Evolutionary conservation across 768 basidiomycete species (phyloP), one percentile per base, ranked within the genome.

Genomic region (Suillus alpinus): DNA sequence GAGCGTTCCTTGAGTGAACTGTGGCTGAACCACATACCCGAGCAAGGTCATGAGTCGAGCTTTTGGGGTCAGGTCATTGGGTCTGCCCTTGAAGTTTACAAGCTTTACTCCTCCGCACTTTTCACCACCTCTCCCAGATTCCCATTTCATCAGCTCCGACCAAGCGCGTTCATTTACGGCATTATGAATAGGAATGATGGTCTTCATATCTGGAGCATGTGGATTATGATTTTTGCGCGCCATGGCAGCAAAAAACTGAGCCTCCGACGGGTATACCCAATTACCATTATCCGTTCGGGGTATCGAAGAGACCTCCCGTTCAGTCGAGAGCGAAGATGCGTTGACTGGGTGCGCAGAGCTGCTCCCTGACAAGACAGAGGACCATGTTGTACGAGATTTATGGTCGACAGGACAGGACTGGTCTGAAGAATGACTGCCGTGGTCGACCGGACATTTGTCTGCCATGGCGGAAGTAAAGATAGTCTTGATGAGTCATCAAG

Each of bases 201-300:
- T 90, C 68, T 83, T 86, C 95, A 98, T 98, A 76, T 98, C 96
- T n/a, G 81, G 71, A 23, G 89, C 83, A 34, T 87, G 82, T 4
- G 95, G 95, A 58, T 89, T 86, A 73, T 97, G 92, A 67, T 97
- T 87, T 77, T 98, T 98, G 61, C 96, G 86, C 60, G 87, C 84
- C 89, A 99, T 95, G 20, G 97, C 96, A n/a, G 91, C 82, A 75
- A 91, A 98, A 81, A 99, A 99, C 76, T 98, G 96, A n/a, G 91
- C 86, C 72, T 98, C 94, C 20, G 96, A 98, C 26, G 97, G 97
- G 75, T 99, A 99, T 52, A 97, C 91, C 97, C 97, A 99, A 59
- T 94, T 89, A 46, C 81, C 82, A 53, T 86, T 85, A 44, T 80
- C 75, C 20, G 77, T 71, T 67, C 87, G 86, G 18, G 96, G 96